Evolutionary conservation across 2,329 filamentous ascomycete species (phyloP).

Genomic region (Fusarium tupiense): DNA sequence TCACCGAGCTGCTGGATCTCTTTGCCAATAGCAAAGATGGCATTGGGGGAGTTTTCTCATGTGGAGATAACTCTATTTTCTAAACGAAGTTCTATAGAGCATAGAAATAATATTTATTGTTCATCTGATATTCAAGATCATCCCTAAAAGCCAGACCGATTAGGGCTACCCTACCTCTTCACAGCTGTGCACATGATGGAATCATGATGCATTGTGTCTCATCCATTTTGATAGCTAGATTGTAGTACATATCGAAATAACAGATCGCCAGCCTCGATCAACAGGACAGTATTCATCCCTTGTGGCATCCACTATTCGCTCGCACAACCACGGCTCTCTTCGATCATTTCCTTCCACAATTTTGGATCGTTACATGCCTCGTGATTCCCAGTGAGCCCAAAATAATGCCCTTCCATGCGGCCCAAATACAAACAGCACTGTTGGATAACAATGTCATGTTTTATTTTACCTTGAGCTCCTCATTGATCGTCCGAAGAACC

Average conservation of each 20-base stretch:
- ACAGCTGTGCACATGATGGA: too few relatives aligned
- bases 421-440: too few relatives aligned
- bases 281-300: accelerated
- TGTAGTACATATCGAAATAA: not conserved
- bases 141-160: too few relatives aligned
- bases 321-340: not conserved
- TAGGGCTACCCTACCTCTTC: too few relatives aligned
- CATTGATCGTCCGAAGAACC: too few relatives aligned
- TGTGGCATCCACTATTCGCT: accelerated
- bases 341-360: too few relatives aligned
- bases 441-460: too few relatives aligned
- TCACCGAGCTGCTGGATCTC: slow-evolving; percentile 36
- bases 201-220: not conserved
- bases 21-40: slow-evolving; percentile 22
- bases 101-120: not conserved
- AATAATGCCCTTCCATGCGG: too few relatives aligned
- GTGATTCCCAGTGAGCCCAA: too few relatives aligned
- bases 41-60: slow-evolving; percentile 36
- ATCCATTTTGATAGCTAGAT: accelerated
- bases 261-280: not conserved
- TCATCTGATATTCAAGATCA: not conserved
- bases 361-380: too few relatives aligned
- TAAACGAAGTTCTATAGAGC: not conserved
- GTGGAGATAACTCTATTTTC: slow-evolving; percentile 36
- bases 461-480: too few relatives aligned